Evolutionary conservation across 2,329 filamentous ascomycete genomes (phyloP).

Genomic region (Colletotrichum echinochloae): DNA sequence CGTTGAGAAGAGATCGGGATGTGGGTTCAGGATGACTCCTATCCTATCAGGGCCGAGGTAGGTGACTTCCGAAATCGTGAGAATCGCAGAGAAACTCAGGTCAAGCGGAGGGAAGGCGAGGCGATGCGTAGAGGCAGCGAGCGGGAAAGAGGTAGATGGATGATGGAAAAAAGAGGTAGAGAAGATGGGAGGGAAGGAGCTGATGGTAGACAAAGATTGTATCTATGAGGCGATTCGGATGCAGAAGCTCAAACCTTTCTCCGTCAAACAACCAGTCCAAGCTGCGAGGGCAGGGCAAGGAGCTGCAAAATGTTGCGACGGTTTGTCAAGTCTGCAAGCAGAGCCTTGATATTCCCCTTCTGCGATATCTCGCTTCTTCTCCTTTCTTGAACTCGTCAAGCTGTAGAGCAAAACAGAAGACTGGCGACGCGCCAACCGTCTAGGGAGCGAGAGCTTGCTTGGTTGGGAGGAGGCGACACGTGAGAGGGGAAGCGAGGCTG

Average conservation of each 20-base stretch:
- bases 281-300: slow-evolving; percentile 35
- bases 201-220: slow-evolving; percentile 42
- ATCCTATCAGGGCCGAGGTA: slow-evolving; percentile 38
- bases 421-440: slow-evolving; percentile 33
- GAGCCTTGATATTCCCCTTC: slow-evolving; percentile 36
- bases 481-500: slow-evolving; percentile 28
- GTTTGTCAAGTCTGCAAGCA: slow-evolving; percentile 39
- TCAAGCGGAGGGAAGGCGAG: slow-evolving; percentile 39
- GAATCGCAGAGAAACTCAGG: slow-evolving; percentile 38
- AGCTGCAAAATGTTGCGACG: slow-evolving; percentile 38
- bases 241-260: slow-evolving; percentile 55
- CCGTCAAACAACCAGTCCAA: slow-evolving; percentile 47
- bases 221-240: slow-evolving; percentile 48
- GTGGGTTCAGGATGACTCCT: slow-evolving; percentile 39
- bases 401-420: slow-evolving; percentile 17
- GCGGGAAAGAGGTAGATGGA: slow-evolving; percentile 30
- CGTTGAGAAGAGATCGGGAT: slow-evolving; percentile 37
- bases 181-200: slow-evolving; percentile 33
- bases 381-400: slow-evolving; percentile 20
- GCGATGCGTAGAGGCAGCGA: slow-evolving; percentile 35
- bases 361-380: slow-evolving; percentile 11
- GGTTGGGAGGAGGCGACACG: slow-evolving; percentile 26
- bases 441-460: slow-evolving; percentile 17
- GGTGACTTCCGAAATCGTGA: slow-evolving; percentile 41
- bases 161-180: slow-evolving; percentile 36